Evolutionary conservation across 805 yeast genomes (phyloP).

Genomic region (Starmerella gropengiesseri): DNA sequence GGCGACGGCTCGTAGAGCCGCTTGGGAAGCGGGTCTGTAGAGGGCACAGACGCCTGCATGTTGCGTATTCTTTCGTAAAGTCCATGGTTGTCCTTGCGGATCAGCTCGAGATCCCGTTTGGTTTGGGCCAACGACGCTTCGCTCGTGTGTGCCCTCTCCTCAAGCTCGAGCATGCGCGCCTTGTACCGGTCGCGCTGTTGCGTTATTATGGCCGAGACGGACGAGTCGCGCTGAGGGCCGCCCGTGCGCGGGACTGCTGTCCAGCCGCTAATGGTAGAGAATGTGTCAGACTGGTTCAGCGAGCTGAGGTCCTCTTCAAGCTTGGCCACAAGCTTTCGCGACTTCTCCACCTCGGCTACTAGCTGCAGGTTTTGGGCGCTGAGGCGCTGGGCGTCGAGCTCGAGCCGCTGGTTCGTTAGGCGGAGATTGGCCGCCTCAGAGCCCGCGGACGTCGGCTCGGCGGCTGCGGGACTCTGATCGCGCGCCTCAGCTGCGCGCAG

Average conservation of each 20-base stretch:
- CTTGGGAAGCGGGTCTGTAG: slow-evolving; percentile 37
- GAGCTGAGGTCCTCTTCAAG: slow-evolving; percentile 60
- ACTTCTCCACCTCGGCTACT: slow-evolving; percentile 24
- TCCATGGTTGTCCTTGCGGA: slow-evolving; percentile 66
- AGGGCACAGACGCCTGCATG: slow-evolving; percentile 45
- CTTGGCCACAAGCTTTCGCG: slow-evolving; percentile 42
- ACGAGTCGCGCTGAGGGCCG: slow-evolving; percentile 22
- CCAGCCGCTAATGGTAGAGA: slow-evolving; percentile 31
- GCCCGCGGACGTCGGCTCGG: neutral
- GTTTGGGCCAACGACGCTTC: slow-evolving; percentile 45
- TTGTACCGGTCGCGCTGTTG: slow-evolving; percentile 93
- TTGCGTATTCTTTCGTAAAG: slow-evolving; percentile 56
- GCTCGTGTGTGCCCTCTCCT: slow-evolving; percentile 61
- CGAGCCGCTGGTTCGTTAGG: neutral
- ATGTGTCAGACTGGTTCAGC: slow-evolving; percentile 22
- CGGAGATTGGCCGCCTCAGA: neutral
- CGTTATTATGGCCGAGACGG: slow-evolving; percentile 63
- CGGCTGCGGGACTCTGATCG: neutral
- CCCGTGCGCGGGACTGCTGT: slow-evolving; percentile 32
- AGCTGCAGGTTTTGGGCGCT: slow-evolving; percentile 11
- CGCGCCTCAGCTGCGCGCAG: slow-evolving; percentile 44
- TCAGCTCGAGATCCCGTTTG: slow-evolving; percentile 48
- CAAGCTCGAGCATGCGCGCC: slow-evolving; percentile 69
- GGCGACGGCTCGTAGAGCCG: slow-evolving; percentile 66
- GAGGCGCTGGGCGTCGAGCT: slow-evolving; percentile 4